Base-by-base conservation (phyloP, 2,329 filamentous ascomycete genomes). In the Aspergillus eucalypticola region DNA sequence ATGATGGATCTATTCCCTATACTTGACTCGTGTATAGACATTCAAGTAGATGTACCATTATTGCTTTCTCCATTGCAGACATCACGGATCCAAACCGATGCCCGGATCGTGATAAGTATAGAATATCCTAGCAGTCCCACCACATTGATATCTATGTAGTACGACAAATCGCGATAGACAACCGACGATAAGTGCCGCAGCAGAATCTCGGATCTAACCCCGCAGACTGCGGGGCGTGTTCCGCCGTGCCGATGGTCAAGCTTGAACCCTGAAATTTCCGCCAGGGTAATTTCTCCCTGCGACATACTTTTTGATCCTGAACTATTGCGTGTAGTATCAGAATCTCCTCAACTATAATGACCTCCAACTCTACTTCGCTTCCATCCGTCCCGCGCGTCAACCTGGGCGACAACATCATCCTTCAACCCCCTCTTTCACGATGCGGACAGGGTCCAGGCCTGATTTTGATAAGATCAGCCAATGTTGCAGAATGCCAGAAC, bases 371-470 rank as follows among this genome's bases (percentile, higher is more conserved):
- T 13, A 38, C 51, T 3, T 38, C 41, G 3, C 29, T 60, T 1
- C 56, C 59, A 1, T 65, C 52, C 5, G 64, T 64, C 11, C 56
- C 48, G 4, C 25, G 49, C 11, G 29, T 67, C 38, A 17, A 57
- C 46, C 8, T 66, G 21, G 39, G 53, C 5, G 29, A 53, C 3
- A 27, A 63, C 27, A 32, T 69, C 13, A 39, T 64, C 15, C 41
- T 73, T 0, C 71, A 73, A n/a, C 73, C 77, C 19, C 82, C 82
- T 23, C 75, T 84, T 5, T 82, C 82, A n/a, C 78, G 81, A 32
- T 74, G 76, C 52, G 81, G 81, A 7, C 69, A 69, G 39, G 82
- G 83, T 0, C 82, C 82, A 0, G 81, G 81, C 0, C 66, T 84
- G 1, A 69, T 84, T 6, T 64, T 84, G 11, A 63, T 84, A 3